Percentiles rank a stretch among this genome's conserved stretches.
These are phyloP conservation scores for Erucastrum elatum DNA, from an alignment of 345 rosid genomes.

Conservation along the genomic window DNA sequence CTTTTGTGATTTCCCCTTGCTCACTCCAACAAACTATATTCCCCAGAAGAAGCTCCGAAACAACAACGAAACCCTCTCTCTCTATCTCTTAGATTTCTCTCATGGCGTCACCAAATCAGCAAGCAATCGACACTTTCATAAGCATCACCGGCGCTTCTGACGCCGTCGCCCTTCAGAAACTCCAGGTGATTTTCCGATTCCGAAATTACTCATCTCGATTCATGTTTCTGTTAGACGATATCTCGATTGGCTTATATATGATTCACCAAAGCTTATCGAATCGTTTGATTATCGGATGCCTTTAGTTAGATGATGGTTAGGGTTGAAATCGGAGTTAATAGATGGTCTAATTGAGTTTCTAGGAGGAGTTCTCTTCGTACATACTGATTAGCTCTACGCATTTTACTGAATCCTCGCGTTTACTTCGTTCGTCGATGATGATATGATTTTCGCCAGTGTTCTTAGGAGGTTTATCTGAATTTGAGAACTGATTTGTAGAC, in stretches of 20 bases:
- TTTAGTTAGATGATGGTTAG: not conserved
- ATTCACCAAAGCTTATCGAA: slow-evolving; percentile 1
- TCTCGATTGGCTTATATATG: not conserved
- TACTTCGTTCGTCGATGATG: slow-evolving; percentile 8
- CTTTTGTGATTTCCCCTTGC: slow-evolving; percentile 12
- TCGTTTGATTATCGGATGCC: slow-evolving; percentile 10
- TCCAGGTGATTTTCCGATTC: slow-evolving; percentile 58
- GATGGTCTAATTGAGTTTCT: slow-evolving; percentile 7
- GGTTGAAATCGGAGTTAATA: not conserved
- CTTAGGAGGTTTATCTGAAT: not conserved
- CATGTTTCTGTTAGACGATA: too few species aligned
- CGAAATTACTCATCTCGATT: slow-evolving; percentile 15
- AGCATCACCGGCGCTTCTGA: slow-evolving; percentile 84
- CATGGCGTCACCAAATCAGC: slow-evolving; percentile 79
- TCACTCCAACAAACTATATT: slow-evolving; percentile 27
- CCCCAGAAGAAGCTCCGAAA: not conserved
- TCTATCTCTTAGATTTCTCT: not conserved
- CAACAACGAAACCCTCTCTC: slow-evolving; percentile 9
- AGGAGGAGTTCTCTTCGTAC: slow-evolving; percentile 32
- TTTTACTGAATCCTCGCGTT: slow-evolving; percentile 9
- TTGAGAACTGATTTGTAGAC: not conserved
- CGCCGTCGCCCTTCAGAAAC: slow-evolving; percentile 62
- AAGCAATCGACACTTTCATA: slow-evolving; percentile 78
- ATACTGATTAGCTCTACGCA: slow-evolving; percentile 33
- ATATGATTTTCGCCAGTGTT: not conserved